Base-by-base conservation (phyloP, 139 green algal genomes). In the Closterium sp. region DNA sequence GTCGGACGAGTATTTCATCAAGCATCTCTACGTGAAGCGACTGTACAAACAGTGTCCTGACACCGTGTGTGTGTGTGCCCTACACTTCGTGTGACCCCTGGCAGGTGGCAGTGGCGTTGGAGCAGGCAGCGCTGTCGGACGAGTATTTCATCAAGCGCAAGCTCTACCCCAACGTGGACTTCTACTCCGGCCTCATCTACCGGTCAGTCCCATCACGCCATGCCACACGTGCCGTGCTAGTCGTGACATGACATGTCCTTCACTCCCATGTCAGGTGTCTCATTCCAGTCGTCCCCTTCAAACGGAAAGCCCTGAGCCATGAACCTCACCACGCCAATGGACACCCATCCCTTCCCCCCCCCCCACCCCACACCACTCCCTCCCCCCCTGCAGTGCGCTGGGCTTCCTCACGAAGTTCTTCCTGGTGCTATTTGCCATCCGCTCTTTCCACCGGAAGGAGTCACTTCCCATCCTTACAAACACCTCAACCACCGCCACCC, bases 151-250 rank as follows among this genome's bases (percentile, higher is more conserved):
- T 50, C 38, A 50, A 50, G 38, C 7, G 38, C 38, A 99, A 99
- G 94, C 97, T 99, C 10, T 99, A 99, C 96, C 98, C 98, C 92
- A 99, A 99, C 92, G 98, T 99, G 7, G 98, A 99, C 96, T 99
- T 99, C 93, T 99, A 98, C 96, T 98, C 96, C 11, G 98, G 96
- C 32, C 91, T 96, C 87, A 94, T 96, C 85, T 96, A 96, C 92
- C 62, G 95, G 91, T 93, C 17, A 10, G 90, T 38, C 7, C 2
- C n/a, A n/a, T n/a, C n/a, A 4, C 24, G 31, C 89, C 79, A 29
- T 32, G 28, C 85, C 32, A 38, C 32, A 7, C 32, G 32, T 38
- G 32, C 3, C 3, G 32, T 38, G 2, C 3, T 27, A 5, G 85
- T 79, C 62, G 11, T 9, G 62, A 13, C 17, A 2, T 79, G 62